Evolutionary conservation across 2,329 filamentous ascomycete genomes (phyloP).

Genomic region (Monosporascus sp.): DNA sequence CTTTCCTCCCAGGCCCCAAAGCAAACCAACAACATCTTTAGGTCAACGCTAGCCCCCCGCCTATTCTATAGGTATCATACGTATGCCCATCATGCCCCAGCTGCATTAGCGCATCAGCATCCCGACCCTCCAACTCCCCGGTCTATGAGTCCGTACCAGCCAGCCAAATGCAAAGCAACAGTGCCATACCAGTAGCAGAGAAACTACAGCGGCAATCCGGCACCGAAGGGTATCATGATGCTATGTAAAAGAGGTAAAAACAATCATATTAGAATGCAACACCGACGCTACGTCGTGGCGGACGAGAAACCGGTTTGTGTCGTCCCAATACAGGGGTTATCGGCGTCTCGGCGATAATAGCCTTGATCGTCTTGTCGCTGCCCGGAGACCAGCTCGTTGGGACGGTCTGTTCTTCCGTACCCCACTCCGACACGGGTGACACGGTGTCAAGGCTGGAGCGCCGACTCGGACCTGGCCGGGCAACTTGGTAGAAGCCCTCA

Average conservation of each 20-base stretch:
- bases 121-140: no score
- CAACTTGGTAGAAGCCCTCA: constrained; percentile 56
- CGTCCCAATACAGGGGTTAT: constrained; percentile 18
- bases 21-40: no score
- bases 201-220: neutral
- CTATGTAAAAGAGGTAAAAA: constrained; percentile 12
- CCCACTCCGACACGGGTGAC: constrained; percentile 47
- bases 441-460: constrained; percentile 41
- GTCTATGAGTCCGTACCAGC: neutral
- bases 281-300: constrained; percentile 38
- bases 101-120: no score
- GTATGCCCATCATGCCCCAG: no score
- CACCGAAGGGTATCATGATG: neutral
- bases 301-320: constrained; percentile 19
- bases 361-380: constrained; percentile 38
- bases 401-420: constrained; percentile 36
- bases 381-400: constrained; percentile 46
- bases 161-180: neutral
- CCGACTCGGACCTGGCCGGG: constrained; percentile 30
- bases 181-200: neutral
- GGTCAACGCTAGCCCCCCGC: no score
- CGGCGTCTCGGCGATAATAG: constrained; percentile 29
- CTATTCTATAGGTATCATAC: no score
- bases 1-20: no score
- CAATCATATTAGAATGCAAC: constrained; percentile 37